phyloP scores from a whole-genome alignment of 23 red algal species.

The Chondrus crispus region DNA sequence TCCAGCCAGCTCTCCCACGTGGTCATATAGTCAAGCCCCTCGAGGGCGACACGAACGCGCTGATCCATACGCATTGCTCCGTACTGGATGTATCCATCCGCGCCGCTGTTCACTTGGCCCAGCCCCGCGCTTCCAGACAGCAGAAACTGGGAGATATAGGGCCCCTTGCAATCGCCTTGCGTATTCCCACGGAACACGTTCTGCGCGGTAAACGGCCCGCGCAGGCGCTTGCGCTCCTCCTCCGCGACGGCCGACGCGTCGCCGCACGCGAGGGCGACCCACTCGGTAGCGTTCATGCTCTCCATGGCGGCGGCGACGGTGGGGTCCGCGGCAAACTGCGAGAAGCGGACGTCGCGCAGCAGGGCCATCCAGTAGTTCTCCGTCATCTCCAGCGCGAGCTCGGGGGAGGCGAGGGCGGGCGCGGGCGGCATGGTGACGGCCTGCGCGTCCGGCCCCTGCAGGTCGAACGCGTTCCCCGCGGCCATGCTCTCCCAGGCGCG shows the following conservation, averaged over 20 bases:
- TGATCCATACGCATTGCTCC: constrained; percentile 7
- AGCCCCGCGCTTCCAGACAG: background rate
- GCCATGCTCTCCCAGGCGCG: constrained; percentile 66
- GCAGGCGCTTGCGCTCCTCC: background rate
- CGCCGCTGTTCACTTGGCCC: background rate
- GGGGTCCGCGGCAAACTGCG: background rate
- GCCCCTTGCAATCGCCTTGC: background rate
- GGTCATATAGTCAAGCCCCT: constrained; percentile 26
- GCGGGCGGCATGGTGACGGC: constrained; percentile 68
- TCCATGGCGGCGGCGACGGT: background rate
- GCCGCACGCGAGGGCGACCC: background rate
- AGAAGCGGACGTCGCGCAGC: background rate
- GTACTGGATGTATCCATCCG: background rate
- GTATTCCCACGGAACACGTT: constrained; percentile 25
- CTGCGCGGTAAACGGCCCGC: background rate
- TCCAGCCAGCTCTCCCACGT: background rate
- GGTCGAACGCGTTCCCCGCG: constrained; percentile 38
- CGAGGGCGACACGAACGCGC: constrained; percentile 1
- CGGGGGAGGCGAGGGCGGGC: constrained; percentile 11
- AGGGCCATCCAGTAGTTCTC: constrained; percentile 39
- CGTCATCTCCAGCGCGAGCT: constrained; percentile 15
- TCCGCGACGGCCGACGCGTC: background rate
- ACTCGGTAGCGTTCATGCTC: constrained; percentile 8
- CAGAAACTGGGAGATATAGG: constrained; percentile 48
- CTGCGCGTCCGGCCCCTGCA: constrained; percentile 67